Evolutionary conservation across 225 moss, liverwort and hornwort genomes (phyloP).

Genomic region (Bryoerythrophyllum caledonicum): DNA sequence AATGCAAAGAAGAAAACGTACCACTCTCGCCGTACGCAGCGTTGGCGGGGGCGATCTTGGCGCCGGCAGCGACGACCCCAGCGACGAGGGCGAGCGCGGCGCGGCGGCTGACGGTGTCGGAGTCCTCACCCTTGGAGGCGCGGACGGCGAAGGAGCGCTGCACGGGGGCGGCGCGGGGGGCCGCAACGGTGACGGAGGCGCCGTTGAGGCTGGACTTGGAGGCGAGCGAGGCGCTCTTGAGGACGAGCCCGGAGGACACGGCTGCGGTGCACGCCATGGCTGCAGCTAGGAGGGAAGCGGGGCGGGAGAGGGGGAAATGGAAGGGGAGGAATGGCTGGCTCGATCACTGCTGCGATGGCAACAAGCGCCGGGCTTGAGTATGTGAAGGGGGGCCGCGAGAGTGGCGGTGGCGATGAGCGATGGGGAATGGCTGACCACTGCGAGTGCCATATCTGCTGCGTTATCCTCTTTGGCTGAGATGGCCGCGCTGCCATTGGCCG

Average conservation of each 20-base stretch:
- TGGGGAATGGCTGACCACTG: conserved; percentile 12
- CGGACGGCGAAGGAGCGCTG: conserved; percentile 28
- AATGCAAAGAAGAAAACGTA: too few species aligned
- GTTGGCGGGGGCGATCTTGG: conserved; percentile 62
- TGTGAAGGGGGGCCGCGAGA: neutral
- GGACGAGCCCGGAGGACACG: conserved; percentile 40
- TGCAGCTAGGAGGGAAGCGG: too few species aligned
- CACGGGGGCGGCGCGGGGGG: conserved; percentile 19
- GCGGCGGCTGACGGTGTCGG: conserved; percentile 55
- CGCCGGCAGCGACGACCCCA: conserved; percentile 43
- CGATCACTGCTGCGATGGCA: neutral
- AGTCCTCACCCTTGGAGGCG: conserved; percentile 33
- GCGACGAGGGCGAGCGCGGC: conserved; percentile 71
- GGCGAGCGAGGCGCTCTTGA: conserved; percentile 35
- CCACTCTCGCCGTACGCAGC: conserved; percentile 93
- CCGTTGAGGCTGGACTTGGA: conserved; percentile 36
- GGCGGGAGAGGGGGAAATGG: neutral
- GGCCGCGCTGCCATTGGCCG: neutral
- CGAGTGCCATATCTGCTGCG: conserved; percentile 34
- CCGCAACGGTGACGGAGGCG: conserved; percentile 26
- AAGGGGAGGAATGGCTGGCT: neutral
- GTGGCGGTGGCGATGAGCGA: conserved; percentile 22
- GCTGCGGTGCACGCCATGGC: conserved; percentile 50
- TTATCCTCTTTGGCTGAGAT: conserved; percentile 21
- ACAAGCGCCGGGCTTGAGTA: neutral